Percentiles rank a stretch among this genome's conserved stretches.
phyloP scores from a whole-genome alignment of 768 basidiomycete species.

The Lactarius sp. region DNA sequence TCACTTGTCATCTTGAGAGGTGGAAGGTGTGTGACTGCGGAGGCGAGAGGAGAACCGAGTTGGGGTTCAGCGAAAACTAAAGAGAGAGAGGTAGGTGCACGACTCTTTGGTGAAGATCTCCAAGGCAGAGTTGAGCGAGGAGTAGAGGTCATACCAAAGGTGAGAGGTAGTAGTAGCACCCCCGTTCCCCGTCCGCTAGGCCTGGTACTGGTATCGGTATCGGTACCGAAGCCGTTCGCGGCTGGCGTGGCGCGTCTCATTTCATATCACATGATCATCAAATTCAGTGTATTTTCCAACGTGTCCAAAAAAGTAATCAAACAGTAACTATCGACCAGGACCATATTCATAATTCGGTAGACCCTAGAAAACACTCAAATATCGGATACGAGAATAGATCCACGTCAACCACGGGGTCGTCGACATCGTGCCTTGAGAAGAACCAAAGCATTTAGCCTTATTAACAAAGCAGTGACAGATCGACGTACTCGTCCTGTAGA shows the following conservation, averaged over 20 bases:
- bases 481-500: conserved; percentile 8
- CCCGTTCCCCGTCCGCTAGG: not conserved
- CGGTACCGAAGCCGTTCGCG: no score
- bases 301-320: no score
- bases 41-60: conserved; percentile 7
- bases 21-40: conserved; percentile 22
- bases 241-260: not conserved
- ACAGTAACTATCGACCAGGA: no score
- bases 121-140: conserved; percentile 19
- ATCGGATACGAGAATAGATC: conserved; percentile 12
- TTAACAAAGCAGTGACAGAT: not conserved
- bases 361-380: not conserved
- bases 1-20: conserved; percentile 6
- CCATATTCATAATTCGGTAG: not conserved
- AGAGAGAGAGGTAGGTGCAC: conserved; percentile 23
- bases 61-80: conserved; percentile 21
- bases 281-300: not conserved
- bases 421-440: conserved; percentile 9
- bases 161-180: no score
- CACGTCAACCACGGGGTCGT: not conserved
- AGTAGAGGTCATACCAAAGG: conserved; percentile 15
- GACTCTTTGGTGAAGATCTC: conserved; percentile 15
- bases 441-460: not conserved
- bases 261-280: not conserved
- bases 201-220: not conserved